Conservation (phyloP, 1,284 basidiomycete species). For the Cutaneotrichosporon mucoides region DNA sequence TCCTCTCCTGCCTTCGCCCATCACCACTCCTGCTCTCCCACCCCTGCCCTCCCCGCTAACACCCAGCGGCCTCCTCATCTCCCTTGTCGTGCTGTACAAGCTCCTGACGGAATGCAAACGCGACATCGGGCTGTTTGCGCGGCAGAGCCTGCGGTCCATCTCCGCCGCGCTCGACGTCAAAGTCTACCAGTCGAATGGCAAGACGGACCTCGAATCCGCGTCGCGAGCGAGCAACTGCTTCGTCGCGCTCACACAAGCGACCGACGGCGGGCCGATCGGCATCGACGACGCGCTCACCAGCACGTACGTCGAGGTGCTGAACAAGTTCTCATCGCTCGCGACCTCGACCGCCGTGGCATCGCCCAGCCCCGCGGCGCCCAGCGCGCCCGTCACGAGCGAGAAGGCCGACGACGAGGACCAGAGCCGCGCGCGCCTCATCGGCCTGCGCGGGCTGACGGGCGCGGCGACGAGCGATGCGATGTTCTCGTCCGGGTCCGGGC, state of each 20-base stretch:
- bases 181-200: constrained; percentile 53
- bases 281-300: constrained; percentile 67
- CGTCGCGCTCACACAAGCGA: constrained; percentile 87
- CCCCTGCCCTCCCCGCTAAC: neutral
- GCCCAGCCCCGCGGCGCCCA: too few species aligned
- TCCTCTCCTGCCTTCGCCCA: too few species aligned
- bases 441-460: constrained; percentile 74
- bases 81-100: constrained; percentile 76
- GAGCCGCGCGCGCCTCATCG: constrained; percentile 73
- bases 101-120: constrained; percentile 85
- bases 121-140: constrained; percentile 77
- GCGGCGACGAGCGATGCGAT: constrained; percentile 80
- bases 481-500: constrained; percentile 61
- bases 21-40: too few species aligned
- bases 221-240: constrained; percentile 80
- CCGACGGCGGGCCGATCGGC: constrained; percentile 74
- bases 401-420: constrained; percentile 31
- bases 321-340: constrained; percentile 62
- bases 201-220: constrained; percentile 71
- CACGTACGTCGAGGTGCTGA: constrained; percentile 67
- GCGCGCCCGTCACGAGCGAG: constrained; percentile 11
- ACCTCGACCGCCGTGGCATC: constrained; percentile 12
- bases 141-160: constrained; percentile 70
- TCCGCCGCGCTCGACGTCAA: constrained; percentile 58
- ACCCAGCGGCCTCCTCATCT: constrained; percentile 73